Evolutionary conservation across 2,329 filamentous ascomycete species (phyloP).

Genomic region (Arthrobotrys conoides): DNA sequence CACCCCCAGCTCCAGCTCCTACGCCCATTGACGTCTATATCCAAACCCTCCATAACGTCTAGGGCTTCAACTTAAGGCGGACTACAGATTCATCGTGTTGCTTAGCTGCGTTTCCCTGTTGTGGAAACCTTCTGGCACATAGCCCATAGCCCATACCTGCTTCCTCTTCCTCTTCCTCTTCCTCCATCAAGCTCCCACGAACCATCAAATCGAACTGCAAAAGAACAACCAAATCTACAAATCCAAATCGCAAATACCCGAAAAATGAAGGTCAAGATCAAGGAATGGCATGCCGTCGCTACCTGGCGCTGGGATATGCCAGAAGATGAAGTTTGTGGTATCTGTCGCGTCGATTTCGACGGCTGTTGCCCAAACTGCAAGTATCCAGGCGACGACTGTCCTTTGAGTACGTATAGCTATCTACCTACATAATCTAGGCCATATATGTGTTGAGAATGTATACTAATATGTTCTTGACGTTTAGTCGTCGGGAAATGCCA

Average conservation of each 20-base stretch:
- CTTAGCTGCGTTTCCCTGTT: background rate
- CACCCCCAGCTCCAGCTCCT: background rate
- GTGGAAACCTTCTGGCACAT: background rate
- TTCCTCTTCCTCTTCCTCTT: background rate
- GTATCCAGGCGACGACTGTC: slow-evolving; percentile 96
- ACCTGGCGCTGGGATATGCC: slow-evolving; percentile 99
- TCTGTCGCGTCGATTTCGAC: slow-evolving; percentile 98
- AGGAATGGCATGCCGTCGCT: slow-evolving; percentile 92
- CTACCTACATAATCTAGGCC: background rate
- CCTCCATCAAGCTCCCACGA: slow-evolving; percentile 3
- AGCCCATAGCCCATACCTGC: background rate
- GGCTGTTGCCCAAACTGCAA: slow-evolving; percentile 98
- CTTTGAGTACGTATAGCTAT: slow-evolving; percentile 77
- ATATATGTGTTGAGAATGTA: background rate
- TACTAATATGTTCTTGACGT: slow-evolving; percentile 40
- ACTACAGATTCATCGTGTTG: slow-evolving; percentile 9
- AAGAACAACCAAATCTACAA: slow-evolving; percentile 3
- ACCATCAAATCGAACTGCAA: background rate
- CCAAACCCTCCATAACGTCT: background rate
- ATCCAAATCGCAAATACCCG: background rate
- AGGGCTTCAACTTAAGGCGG: background rate
- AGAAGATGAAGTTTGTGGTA: slow-evolving; percentile 97
- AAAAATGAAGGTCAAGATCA: slow-evolving; percentile 93
- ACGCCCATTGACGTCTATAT: background rate
- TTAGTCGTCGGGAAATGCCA: slow-evolving; percentile 95